Evolutionary conservation across 768 basidiomycete species (phyloP).

Genomic region (Sarcodon aspratus): DNA sequence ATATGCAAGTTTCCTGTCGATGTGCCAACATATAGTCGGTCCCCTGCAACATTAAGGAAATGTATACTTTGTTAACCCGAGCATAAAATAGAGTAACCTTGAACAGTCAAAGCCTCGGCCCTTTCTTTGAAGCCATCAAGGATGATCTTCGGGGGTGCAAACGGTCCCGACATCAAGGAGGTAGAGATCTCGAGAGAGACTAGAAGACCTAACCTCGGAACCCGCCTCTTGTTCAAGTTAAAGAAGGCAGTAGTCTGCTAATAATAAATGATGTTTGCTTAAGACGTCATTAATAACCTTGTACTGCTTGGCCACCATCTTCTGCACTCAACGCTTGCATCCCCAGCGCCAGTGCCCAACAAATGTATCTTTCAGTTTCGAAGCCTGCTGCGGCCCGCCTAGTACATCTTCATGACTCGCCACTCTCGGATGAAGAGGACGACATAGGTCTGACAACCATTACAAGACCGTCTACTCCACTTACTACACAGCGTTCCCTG

Average conservation of each 20-base stretch:
- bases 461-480: constrained; percentile 5
- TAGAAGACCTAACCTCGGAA: too few relatives aligned
- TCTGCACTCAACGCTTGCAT: too few relatives aligned
- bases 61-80: background rate
- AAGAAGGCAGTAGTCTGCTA: too few relatives aligned
- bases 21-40: constrained; percentile 54
- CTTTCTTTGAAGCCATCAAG: constrained; percentile 35
- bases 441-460: constrained; percentile 16
- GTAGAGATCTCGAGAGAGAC: background rate
- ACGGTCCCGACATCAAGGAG: constrained; percentile 8
- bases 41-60: constrained; percentile 20
- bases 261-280: too few relatives aligned
- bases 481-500: constrained; percentile 3
- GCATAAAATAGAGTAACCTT: constrained; percentile 20
- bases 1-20: constrained; percentile 42
- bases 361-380: too few relatives aligned
- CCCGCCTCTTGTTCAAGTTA: too few relatives aligned
- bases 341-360: too few relatives aligned
- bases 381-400: background rate
- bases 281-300: too few relatives aligned
- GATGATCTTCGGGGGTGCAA: constrained; percentile 13
- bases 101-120: constrained; percentile 32
- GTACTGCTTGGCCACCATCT: too few relatives aligned
- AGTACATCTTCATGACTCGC: background rate
- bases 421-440: constrained; percentile 10